Evolutionary conservation across 2,329 filamentous ascomycete species (phyloP), one percentile per base, ranked within the genome.

Genomic region (Moelleriella libera): DNA sequence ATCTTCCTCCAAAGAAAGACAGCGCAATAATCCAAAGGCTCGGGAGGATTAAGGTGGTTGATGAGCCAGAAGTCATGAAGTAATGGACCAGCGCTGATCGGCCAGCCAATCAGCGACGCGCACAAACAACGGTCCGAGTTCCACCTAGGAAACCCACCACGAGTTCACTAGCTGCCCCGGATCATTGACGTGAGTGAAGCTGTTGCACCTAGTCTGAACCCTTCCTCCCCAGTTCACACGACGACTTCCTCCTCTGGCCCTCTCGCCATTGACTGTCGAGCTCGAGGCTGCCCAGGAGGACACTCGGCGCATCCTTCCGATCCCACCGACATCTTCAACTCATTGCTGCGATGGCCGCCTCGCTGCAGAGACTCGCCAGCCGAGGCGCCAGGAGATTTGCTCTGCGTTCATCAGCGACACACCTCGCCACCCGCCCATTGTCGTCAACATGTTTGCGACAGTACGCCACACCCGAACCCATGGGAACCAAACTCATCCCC

Each of bases 311-410:
- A 37, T 37, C 34, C 34, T 9, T 37, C 34, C 12, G 8, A 8
- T 8, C 34, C 34, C 34, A 37, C 34, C 54, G 57, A 55, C 53
- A 53, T 54, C 55, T 54, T 58, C 56, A 54, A 51, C 54, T 41
- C 52, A 56, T 52, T 49, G 37, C 49, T 52, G 50, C 53, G 68
- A 88, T 88, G 84, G 76, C 83, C 45, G 52, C 54, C 66, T 74
- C 80, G 58, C 71, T 88, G 63, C 79, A 79, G 68, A 80, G 85
- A 67, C 74, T 88, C 63, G 82, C 82, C 66, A 75, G 80, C 74
- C 77, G 74, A 67, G 74, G 78, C 65, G 81, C 81, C 67, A 82
- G 78, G 69, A 80, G 82, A 58, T 69, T 84, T 58, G 80, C 74
- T 62, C 67, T 80, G 56, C 72, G 68, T 53, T 71, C 64, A 52